phyloP scores from a whole-genome alignment of 1,284 basidiomycete species.

The Cryptococcus amylolentus region DNA sequence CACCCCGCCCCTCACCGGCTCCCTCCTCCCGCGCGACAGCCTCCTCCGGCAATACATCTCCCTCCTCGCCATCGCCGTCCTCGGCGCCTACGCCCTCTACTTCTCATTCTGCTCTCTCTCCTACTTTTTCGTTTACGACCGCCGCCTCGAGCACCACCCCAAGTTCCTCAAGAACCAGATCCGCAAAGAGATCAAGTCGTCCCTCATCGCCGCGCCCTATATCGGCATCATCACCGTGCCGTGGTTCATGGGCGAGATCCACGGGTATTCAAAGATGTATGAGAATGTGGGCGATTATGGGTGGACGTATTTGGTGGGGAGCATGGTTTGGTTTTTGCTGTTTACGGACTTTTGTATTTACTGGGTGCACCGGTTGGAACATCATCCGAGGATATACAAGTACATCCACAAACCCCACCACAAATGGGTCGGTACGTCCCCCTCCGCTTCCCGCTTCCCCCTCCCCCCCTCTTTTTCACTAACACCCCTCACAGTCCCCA shows the following conservation, averaged over 20 bases:
- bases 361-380: conserved; percentile 89
- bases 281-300: conserved; percentile 64
- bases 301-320: conserved; percentile 47
- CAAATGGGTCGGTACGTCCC: conserved; percentile 85
- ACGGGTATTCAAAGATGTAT: conserved; percentile 80
- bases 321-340: conserved; percentile 64
- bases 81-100: conserved; percentile 79
- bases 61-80: conserved; percentile 67
- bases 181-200: conserved; percentile 73
- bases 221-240: conserved; percentile 83
- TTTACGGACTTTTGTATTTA: conserved; percentile 93
- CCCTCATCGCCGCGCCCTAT: conserved; percentile 71
- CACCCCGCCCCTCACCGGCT: conserved; percentile 11
- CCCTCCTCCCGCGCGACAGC: conserved; percentile 61
- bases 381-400: conserved; percentile 86
- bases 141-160: conserved; percentile 93
- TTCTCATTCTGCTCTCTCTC: conserved; percentile 80
- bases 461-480: neutral
- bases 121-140: conserved; percentile 88
- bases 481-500: conserved; percentile 66
- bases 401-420: conserved; percentile 93
- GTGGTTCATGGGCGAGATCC: conserved; percentile 89
- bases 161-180: conserved; percentile 84
- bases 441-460: neutral
- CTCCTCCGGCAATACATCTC: conserved; percentile 75